Percentiles rank a stretch among this genome's conserved stretches.
phyloP scores from a whole-genome alignment of 2,329 filamentous ascomycete species.

The Plectosphaerella sp. region DNA sequence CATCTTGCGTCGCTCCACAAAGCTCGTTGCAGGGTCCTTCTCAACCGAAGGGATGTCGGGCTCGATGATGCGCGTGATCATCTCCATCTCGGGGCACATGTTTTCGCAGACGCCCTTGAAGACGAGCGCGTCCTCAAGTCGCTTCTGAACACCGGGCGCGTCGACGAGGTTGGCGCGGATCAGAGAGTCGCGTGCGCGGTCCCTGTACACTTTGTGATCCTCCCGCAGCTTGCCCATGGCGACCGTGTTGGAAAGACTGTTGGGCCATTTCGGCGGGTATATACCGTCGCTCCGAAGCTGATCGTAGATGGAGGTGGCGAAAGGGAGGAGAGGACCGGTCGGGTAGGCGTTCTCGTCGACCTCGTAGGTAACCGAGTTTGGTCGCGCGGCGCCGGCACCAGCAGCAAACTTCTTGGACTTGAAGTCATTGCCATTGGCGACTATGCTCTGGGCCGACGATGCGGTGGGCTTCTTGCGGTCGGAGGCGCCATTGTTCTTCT shows the following conservation, averaged over 20 bases:
- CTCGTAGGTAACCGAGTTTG: conserved; percentile 7
- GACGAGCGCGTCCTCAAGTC: conserved; percentile 58
- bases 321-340: conserved; percentile 27
- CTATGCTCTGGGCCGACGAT: background rate
- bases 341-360: conserved; percentile 16
- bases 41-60: conserved; percentile 53
- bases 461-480: conserved; percentile 20
- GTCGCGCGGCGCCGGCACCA: background rate
- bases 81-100: conserved; percentile 67
- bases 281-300: conserved; percentile 53
- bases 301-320: conserved; percentile 45
- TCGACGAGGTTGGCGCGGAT: conserved; percentile 59
- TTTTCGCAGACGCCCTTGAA: conserved; percentile 66
- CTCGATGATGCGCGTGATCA: conserved; percentile 58
- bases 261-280: conserved; percentile 44
- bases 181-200: conserved; percentile 50
- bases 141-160: conserved; percentile 59
- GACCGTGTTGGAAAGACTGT: conserved; percentile 30
- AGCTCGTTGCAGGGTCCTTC: conserved; percentile 38
- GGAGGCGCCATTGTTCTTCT: conserved; percentile 6
- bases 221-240: conserved; percentile 52
- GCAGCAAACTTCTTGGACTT: background rate
- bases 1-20: conserved; percentile 50
- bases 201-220: conserved; percentile 52
- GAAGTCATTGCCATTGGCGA: background rate